Base-by-base conservation (phyloP, 805 yeast genomes). In the Teunomyces aglyptinius region DNA sequence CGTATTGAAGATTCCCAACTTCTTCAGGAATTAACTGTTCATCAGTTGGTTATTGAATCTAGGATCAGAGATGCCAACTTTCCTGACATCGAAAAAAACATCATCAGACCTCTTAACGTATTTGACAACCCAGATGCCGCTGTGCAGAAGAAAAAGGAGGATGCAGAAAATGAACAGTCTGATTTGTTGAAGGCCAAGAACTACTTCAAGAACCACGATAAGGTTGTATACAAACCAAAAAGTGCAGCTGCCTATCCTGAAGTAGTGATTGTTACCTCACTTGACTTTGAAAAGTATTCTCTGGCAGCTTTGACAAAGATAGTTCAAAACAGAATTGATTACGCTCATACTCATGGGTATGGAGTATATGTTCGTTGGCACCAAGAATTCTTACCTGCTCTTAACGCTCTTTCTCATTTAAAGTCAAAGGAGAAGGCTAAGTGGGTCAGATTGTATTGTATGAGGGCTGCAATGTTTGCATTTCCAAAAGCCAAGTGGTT, bases 401-500 rank as follows among this genome's bases (percentile, higher is more conserved):
- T 85, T 47, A 74, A 79, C 46, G 60, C 71, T 5, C 45, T 67
- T 33, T 73, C 74, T 31, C 64, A 75, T 55, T 65, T 70, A 49
- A 64, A 67, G 51, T 65, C 66, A 54, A 51, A 61, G 58, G 71
- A 81, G 53, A 69, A 70, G 47, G 67, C 73, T 24, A 72, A 71
- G 52, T 87, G 96, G 94, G 77, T 81, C 27, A 80, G 83, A 52
- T 58, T 84, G 24, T 77, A 79, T 47, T 63, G 83, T 34, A 63
- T 89, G 61, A 77, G 95, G 50, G 94, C 91, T 36, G 97, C 98
- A n/a, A 82, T 92, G 85, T 81, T 80, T 63, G 94, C 96, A 0
- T 90, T 90, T 71, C 98, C 98, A 1, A 73, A 83, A 41, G 86
- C 97, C n/a, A 82, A 88, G 62, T 86, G 89, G 74, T 84, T 91